These are phyloP conservation scores for Rosa chinensis DNA, from an alignment of 306 rosid species.

Conservation along the genomic window DNA sequence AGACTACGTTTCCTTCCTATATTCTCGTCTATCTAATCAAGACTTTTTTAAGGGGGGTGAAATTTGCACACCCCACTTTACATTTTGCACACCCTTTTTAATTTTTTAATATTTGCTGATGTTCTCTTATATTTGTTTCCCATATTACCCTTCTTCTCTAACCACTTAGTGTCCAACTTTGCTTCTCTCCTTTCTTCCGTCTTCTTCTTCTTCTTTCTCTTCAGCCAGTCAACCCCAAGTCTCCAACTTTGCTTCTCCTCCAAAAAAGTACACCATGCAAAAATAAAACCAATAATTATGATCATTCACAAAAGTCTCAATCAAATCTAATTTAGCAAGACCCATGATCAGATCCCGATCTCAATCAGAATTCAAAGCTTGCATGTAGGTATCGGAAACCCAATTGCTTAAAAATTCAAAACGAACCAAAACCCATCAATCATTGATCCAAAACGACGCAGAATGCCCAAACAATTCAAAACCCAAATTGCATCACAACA, in stretches of 20 bases:
- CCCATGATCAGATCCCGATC: conserved; percentile 44
- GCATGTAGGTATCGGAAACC: conserved; percentile 5
- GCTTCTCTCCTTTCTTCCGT: too few relatives aligned
- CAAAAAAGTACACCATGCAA: not conserved
- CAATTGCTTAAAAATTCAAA: conserved; percentile 21
- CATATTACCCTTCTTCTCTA: too few relatives aligned
- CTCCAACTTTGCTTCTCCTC: not conserved
- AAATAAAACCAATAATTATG: conserved; percentile 3
- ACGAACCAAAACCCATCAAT: conserved; percentile 28
- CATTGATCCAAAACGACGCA: conserved; percentile 21
- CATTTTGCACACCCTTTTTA: too few relatives aligned
- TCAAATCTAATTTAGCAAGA: conserved; percentile 17
- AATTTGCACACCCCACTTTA: too few relatives aligned
- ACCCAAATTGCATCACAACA: conserved; percentile 15
- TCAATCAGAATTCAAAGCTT: conserved; percentile 16
- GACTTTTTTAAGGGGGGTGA: too few relatives aligned
- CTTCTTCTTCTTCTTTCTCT: too few relatives aligned
- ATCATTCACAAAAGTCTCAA: not conserved
- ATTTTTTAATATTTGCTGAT: too few relatives aligned
- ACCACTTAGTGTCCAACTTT: too few relatives aligned
- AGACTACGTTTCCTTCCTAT: not conserved
- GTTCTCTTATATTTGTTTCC: too few relatives aligned
- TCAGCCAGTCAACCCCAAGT: too few relatives aligned
- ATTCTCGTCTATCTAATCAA: not conserved
- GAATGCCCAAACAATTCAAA: conserved; percentile 17